Conservation (phyloP, 2,329 filamentous ascomycete species). For the Exserohilum rostratum region DNA sequence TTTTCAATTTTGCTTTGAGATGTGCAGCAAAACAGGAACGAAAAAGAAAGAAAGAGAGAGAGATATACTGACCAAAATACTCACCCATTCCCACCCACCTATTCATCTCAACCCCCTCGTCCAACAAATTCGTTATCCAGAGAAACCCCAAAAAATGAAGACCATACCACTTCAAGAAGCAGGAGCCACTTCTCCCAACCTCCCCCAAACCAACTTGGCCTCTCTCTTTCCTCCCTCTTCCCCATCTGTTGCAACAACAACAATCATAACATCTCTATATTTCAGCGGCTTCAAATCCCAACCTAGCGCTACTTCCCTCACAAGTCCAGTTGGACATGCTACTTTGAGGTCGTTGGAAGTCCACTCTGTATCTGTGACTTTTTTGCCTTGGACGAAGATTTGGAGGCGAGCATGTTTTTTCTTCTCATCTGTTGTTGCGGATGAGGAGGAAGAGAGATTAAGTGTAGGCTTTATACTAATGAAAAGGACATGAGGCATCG, state of each 20-base stretch:
- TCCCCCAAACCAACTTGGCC: conserved; percentile 1
- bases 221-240: conserved; percentile 9
- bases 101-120: too few species aligned
- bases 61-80: too few species aligned
- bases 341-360: neutral
- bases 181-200: neutral
- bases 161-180: neutral
- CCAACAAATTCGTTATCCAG: too few species aligned
- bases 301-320: conserved; percentile 19
- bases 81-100: too few species aligned
- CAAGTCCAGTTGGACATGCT: conserved; percentile 8
- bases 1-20: too few species aligned
- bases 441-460: too few species aligned
- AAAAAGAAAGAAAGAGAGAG: too few species aligned
- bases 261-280: conserved; percentile 24
- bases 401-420: conserved; percentile 16
- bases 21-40: too few species aligned
- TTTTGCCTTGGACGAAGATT: conserved; percentile 29
- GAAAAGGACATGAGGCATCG: too few species aligned
- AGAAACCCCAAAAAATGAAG: too few species aligned
- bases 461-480: too few species aligned
- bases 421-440: too few species aligned
- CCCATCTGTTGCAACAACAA: conserved; percentile 25
- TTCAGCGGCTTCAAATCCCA: conserved; percentile 35
- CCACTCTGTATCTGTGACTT: neutral